Evolutionary conservation across 2,329 filamentous ascomycete species (phyloP).

Genomic region (Exophiala spinifera): DNA sequence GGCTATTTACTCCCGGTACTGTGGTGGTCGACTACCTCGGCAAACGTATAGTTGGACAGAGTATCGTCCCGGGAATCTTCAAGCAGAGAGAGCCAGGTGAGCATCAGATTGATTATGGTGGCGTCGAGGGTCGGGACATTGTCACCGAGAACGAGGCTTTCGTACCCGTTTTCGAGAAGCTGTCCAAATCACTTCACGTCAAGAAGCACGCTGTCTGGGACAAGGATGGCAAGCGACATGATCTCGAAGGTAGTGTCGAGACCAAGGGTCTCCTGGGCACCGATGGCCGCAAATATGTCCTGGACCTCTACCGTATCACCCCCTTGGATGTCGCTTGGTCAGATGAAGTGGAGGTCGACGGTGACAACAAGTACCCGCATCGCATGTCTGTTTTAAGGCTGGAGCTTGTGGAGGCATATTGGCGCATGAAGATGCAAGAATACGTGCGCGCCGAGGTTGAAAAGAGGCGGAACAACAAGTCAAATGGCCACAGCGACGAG

Average conservation of each 20-base stretch:
- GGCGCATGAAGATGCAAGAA: conserved; percentile 79
- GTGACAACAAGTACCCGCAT: conserved; percentile 72
- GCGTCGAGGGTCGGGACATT: conserved; percentile 93
- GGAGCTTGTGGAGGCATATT: conserved; percentile 84
- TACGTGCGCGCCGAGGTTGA: conserved; percentile 80
- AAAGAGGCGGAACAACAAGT: conserved; percentile 52
- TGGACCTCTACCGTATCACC: conserved; percentile 92
- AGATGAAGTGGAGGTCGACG: conserved; percentile 64
- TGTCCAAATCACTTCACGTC: conserved; percentile 84
- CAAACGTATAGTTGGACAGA: conserved; percentile 95
- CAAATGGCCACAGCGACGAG: conserved; percentile 37
- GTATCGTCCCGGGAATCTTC: conserved; percentile 97
- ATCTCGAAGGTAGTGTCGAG: conserved; percentile 92
- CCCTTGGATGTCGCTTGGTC: conserved; percentile 89
- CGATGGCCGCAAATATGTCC: conserved; percentile 93
- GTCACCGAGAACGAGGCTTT: conserved; percentile 90
- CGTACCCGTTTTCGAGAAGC: conserved; percentile 76
- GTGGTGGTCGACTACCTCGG: conserved; percentile 96
- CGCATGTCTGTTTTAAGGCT: conserved; percentile 91
- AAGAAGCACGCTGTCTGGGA: conserved; percentile 98
- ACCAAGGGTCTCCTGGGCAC: conserved; percentile 97
- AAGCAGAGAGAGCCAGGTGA: conserved; percentile 96
- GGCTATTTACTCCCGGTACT: conserved; percentile 90
- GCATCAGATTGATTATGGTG: conserved; percentile 98
- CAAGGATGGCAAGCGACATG: conserved; percentile 85